Evolutionary conservation across 768 basidiomycete species (phyloP).

Genomic region (Phanerochaete carnosa): DNA sequence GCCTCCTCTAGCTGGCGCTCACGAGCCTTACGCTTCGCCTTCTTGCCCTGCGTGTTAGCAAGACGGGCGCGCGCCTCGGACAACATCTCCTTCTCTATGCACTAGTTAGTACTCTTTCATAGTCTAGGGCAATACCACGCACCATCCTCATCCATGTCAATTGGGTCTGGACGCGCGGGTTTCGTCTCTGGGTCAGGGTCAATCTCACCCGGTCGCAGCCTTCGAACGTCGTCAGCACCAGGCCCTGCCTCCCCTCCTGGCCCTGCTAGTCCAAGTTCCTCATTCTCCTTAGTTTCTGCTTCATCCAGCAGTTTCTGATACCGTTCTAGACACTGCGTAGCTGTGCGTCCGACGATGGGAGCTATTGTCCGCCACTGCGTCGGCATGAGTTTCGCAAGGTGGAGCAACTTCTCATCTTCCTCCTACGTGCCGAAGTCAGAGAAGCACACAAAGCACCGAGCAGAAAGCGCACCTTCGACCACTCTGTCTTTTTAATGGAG

Average conservation of each 20-base stretch:
- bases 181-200: conserved; percentile 99
- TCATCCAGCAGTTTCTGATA: conserved; percentile 98
- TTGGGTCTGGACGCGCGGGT: conserved; percentile 96
- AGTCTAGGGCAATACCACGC: conserved; percentile 22
- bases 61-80: conserved; percentile 97
- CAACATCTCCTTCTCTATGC: conserved; percentile 96
- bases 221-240: conserved; percentile 88
- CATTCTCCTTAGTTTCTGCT: conserved; percentile 94
- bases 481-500: conserved; percentile 99
- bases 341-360: conserved; percentile 96
- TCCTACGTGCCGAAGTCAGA: conserved; percentile 44
- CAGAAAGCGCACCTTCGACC: conserved; percentile 77
- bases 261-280: conserved; percentile 88
- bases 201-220: conserved; percentile 91
- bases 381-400: conserved; percentile 98
- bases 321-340: conserved; percentile 95
- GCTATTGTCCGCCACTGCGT: conserved; percentile 99
- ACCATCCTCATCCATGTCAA: conserved; percentile 99
- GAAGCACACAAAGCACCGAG: background rate
- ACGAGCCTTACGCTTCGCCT: conserved; percentile 97
- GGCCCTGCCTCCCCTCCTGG: conserved; percentile 78
- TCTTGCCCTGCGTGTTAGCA: conserved; percentile 99
- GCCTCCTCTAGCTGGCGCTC: conserved; percentile 98
- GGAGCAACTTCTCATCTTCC: conserved; percentile 97
- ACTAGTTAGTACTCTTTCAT: conserved; percentile 6